Base-by-base conservation (phyloP, 768 basidiomycete species). In the Lactifluus piperatus region DNA sequence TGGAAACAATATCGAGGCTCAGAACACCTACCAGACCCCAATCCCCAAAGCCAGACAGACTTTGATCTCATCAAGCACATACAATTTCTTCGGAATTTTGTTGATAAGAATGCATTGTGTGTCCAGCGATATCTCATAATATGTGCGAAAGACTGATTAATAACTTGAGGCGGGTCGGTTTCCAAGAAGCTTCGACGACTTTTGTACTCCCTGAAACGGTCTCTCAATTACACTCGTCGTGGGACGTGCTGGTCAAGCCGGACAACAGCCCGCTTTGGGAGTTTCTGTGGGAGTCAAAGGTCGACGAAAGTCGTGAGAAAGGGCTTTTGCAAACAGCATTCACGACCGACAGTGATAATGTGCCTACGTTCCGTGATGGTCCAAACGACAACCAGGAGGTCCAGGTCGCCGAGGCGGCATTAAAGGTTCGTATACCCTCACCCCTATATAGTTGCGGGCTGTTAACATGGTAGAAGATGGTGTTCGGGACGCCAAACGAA, bases 41-140 rank as follows among this genome's bases (percentile, higher is more conserved):
- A 91, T 64, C 83, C 81, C 4, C 68, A 73, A 39, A 87, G 85
- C 70, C 73, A 83, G 20, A 80, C 79, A 6, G 80, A 91, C 47
- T 95, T 97, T 66, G 81, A 91, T 68, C 71, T 97, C n/a, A 74
- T 84, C 29, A 77, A 78, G n/a, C 92, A 94, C 66, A 69, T 97
- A 30, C 81, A 85, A 62, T 92, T 92, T 67, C 75, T 97, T 53
- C 80, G 94, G 43, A 77, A 77, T 10, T 80, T 91, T 65, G 76
- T 97, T 30, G 90, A 94, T 68, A 97, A 97, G 72, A 85, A 84
- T 68, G 83, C 86, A 1, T 65, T 97, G 94, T 94, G 67, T 72
- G 91, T 80, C 2, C 36, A 8, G n/a, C 32, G 45, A 37, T 27
- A 52, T 30, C 13, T 56, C 36, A 26, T 24, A n/a, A 18, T 22